Base-by-base conservation (phyloP, 169 alveolate species). In the Miamiensis avidus region DNA sequence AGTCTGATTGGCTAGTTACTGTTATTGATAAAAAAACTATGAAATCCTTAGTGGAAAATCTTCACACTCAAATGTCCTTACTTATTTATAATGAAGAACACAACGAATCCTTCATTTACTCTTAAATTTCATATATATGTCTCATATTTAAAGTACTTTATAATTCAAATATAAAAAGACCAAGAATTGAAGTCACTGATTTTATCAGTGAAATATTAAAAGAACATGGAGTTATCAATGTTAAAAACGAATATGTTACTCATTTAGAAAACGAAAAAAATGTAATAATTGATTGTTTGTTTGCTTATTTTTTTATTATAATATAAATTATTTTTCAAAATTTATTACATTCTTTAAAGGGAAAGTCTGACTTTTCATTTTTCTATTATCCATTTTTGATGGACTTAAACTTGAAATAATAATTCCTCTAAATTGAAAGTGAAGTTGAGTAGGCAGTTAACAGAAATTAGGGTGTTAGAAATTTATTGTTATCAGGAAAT, bases 381-480 rank as follows among this genome's bases (percentile, higher is more conserved):
- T n/a, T n/a, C n/a, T 33, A 78, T 33, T 78, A 78, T 33, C 83
- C 83, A 0, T 78, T 78, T 34, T 31, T 69, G 26, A 78, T 34
- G 69, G 83, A 78, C 34, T 29, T 78, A 28, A 78, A 78, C 32
- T 78, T 33, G 29, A 78, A 78, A 65, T 78, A 78, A 33, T 0
- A 25, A 1, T 65, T 78, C 4, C 33, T 78, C 0, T 69, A 78
- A 78, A 25, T 78, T 32, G 34, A 78, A n/a, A 33, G 75, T 0
- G 34, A 78, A 28, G 26, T 33, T 34, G 69, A 78, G n/a, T 33
- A 78, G 34, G 34, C 1, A 78, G 16, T 27, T 33, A 74, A 31
- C 32, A 69, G 34, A n/a, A 74, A 78, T 16, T 33, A 34, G 1
- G 34, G 34, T 29, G 34, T 78, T 33, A 78, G 83, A 78, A 34